A percentile compares a stretch with the other conserved stretches of the same genome.
Evolutionary conservation across 2,329 filamentous ascomycete genomes (phyloP).

Genomic region (Apiospora malaysiana): DNA sequence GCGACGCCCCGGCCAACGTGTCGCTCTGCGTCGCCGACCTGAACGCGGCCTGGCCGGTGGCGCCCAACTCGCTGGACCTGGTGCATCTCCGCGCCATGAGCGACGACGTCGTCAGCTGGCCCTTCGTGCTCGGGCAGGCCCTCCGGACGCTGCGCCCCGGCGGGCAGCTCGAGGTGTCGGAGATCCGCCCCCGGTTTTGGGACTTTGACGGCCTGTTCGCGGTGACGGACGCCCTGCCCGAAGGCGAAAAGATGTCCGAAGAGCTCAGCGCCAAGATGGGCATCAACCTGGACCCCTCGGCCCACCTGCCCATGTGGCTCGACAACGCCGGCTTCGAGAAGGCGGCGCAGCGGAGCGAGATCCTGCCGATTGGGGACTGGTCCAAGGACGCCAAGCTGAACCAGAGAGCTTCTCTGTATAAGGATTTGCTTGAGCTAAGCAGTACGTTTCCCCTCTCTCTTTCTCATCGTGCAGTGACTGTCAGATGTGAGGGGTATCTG

Average conservation of each 20-base stretch:
- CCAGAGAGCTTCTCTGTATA: constrained; percentile 44
- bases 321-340: constrained; percentile 46
- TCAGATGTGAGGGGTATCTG: background rate
- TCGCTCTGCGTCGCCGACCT: constrained; percentile 64
- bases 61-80: constrained; percentile 44
- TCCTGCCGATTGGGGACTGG: constrained; percentile 48
- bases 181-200: constrained; percentile 47
- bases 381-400: constrained; percentile 46
- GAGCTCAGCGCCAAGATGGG: constrained; percentile 37
- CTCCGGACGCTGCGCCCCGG: constrained; percentile 50
- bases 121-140: constrained; percentile 41
- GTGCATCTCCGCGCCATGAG: constrained; percentile 51
- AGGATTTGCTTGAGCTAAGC: constrained; percentile 41
- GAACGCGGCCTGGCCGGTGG: constrained; percentile 50
- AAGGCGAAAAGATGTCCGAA: constrained; percentile 42
- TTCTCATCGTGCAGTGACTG: no score
- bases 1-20: constrained; percentile 57
- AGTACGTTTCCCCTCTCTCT: constrained; percentile 36
- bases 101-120: constrained; percentile 52
- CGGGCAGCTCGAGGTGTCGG: constrained; percentile 51
- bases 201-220: constrained; percentile 44
- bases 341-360: constrained; percentile 47
- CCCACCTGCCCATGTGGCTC: constrained; percentile 42
- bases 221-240: constrained; percentile 40
- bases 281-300: constrained; percentile 48